Base-by-base conservation (phyloP, 169 alveolate genomes). In the Cryptosporidium baileyi region DNA sequence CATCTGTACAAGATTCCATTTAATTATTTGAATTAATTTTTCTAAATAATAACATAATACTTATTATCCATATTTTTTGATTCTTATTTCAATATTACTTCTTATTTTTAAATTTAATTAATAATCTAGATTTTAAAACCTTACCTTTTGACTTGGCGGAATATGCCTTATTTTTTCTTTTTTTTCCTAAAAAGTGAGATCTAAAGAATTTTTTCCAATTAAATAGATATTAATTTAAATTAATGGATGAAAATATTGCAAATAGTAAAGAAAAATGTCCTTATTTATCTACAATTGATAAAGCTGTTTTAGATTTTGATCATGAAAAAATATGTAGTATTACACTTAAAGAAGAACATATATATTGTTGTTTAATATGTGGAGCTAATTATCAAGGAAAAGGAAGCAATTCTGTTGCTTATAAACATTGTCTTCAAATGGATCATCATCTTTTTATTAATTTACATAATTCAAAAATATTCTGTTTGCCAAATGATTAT, bases 271-370 rank as follows among this genome's bases (percentile, higher is more conserved):
- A 52, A 17, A 74, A 60, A 26, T 97, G 99, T 81, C 99, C 99
- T 6, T 97, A 96, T 67, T 79, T 98, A 44, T 95, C 97, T 17
- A 96, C 99, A 3, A 96, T 98, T 13, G 96, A 97, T 67, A 85
- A 99, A 88, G 96, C 95, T 67, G 89, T 97, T 79, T 91, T 98
- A 61, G 99, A 98, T 92, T 98, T 98, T 80, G 99, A 98, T 88
- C 96, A 96, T 81, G 99, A 98, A 85, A 97, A 97, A 88, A 90
- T 97, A 54, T 98, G 99, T 91, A 95, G 98, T 26, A 94, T 97
- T 49, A 94, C 98, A 36, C 95, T 97, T 79, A 93, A 97, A 30
- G 97, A 96, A 80, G 92, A 95, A 45, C 98, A 97, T 91, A 97
- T 96, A 63, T 98, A 98, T 91, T 97, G 98, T 47, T 97, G 99